A percentile compares a stretch with the other conserved stretches of the same genome.
Conservation (phyloP, 164 flowering plant species). For the Cinnamomum chago region DNA sequence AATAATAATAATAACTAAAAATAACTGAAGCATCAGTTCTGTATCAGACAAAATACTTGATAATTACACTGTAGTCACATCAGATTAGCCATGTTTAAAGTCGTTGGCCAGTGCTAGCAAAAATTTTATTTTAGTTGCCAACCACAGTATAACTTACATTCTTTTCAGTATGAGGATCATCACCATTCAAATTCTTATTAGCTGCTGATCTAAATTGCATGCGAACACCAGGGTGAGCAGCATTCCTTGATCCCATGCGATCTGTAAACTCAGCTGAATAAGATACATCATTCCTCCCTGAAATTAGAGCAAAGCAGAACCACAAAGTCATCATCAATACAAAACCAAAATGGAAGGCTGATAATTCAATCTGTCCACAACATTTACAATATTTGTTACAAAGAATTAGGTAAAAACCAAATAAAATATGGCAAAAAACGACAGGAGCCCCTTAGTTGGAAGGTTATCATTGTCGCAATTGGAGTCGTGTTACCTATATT, state of each 20-base stretch:
- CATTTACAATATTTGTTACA: too few relatives aligned
- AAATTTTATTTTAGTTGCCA: background rate
- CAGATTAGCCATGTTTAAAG: too few relatives aligned
- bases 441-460: too few relatives aligned
- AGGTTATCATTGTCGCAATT: too few relatives aligned
- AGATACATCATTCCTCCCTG: conserved; percentile 41
- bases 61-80: too few relatives aligned
- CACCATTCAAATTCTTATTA: conserved; percentile 41
- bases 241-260: conserved; percentile 43
- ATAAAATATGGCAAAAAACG: too few relatives aligned
- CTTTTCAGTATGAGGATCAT: conserved; percentile 38
- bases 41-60: too few relatives aligned
- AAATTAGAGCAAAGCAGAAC: background rate
- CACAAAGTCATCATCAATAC: background rate
- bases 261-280: conserved; percentile 51
- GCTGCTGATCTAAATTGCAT: conserved; percentile 59
- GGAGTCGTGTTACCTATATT: too few relatives aligned
- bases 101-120: background rate
- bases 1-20: too few relatives aligned
- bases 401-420: too few relatives aligned
- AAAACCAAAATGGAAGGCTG: background rate
- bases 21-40: too few relatives aligned
- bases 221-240: conserved; percentile 49
- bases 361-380: background rate
- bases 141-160: conserved; percentile 33